Evolutionary conservation across 805 yeast genomes (phyloP), one percentile per base, ranked within the genome.

Genomic region (Candida dendrica): DNA sequence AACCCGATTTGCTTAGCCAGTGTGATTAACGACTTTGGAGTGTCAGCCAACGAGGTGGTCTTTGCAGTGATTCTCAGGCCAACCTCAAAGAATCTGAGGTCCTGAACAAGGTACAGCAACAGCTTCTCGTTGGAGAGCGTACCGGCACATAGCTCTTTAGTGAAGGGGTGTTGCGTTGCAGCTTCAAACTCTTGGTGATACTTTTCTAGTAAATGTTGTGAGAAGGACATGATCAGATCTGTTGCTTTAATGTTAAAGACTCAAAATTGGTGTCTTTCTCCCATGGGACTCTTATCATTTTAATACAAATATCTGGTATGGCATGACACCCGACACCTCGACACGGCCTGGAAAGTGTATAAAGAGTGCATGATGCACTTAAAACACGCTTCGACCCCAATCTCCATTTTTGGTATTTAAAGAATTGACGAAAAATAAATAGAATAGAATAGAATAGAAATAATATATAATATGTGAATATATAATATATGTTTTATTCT

Each of bases 1-100:
- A 73, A 71, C 1, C 79, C 81, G 44, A 75, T 65, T 46, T 75
- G 77, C 43, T 71, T 72, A 2, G 74, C 71, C 22, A 76, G 46
- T 0, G 55, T 53, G 19, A 73, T 56, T n/a, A 67, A 58, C 0
- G 75, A 48, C 3, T 56, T 44, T 1, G 61, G 50, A 24, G 64
- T 56, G 39, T 71, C 74, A 39, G 78, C 72, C 32, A 59, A 42
- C 2, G 74, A 64, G 16, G 76, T 58, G 2, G 69, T 60, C 43
- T 65, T 72, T 9, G 74, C 74, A 13, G 73, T 60, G 13, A 72
- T 47, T 32, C 66, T 63, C 33, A 75, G 43, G 1, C 74, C 69
- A 6, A 59, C 45, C 36, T 66, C 68, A 52, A 74, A 75, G 47
- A 66, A 75, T 40, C 64, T 66, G 43, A 72, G 52, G 51, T 75